phyloP scores from a whole-genome alignment of 2,329 filamentous ascomycete genomes.

The Alternaria ventricosa region DNA sequence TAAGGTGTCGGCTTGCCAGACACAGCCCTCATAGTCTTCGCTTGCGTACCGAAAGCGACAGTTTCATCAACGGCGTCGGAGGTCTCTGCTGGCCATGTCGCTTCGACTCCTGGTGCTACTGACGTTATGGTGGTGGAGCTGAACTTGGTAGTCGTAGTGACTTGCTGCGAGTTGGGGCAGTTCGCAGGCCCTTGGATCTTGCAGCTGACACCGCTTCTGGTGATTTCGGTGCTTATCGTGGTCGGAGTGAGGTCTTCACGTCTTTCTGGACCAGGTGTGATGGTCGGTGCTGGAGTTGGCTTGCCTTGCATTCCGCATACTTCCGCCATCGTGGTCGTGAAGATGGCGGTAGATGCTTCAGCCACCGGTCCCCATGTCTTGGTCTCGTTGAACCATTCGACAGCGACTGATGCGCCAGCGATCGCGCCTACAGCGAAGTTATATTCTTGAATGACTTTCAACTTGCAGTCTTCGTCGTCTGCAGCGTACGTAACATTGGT shows the following conservation, averaged over 20 bases:
- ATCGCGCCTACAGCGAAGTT: slow-evolving; percentile 60
- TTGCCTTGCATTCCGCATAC: slow-evolving; percentile 49
- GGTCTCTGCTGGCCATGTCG: slow-evolving; percentile 52
- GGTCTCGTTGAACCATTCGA: slow-evolving; percentile 31
- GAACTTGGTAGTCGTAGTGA: slow-evolving; percentile 47
- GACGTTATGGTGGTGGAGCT: slow-evolving; percentile 53
- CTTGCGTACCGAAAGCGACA: slow-evolving; percentile 53
- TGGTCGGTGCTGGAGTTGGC: slow-evolving; percentile 1
- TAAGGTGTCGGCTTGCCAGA: slow-evolving; percentile 51
- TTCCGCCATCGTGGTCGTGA: slow-evolving; percentile 58
- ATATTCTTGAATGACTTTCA: slow-evolving; percentile 59
- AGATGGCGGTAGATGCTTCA: slow-evolving; percentile 58
- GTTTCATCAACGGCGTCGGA: slow-evolving; percentile 40
- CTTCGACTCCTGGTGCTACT: slow-evolving; percentile 33
- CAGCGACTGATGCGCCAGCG: slow-evolving; percentile 59
- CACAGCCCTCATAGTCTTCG: slow-evolving; percentile 46
- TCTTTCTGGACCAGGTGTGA: slow-evolving; percentile 8
- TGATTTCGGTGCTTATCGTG: slow-evolving; percentile 51
- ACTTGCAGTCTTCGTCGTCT: slow-evolving; percentile 50
- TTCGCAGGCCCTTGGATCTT: slow-evolving; percentile 51
- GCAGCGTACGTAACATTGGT: slow-evolving; percentile 57
- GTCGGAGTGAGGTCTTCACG: slow-evolving; percentile 47
- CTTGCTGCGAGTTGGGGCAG: slow-evolving; percentile 61
- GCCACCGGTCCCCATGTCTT: slow-evolving; percentile 61
- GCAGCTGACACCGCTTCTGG: slow-evolving; percentile 57